These are phyloP conservation scores for Ceratocystis papillata DNA, from an alignment of 2,329 filamentous ascomycete species.

Conservation along the genomic window DNA sequence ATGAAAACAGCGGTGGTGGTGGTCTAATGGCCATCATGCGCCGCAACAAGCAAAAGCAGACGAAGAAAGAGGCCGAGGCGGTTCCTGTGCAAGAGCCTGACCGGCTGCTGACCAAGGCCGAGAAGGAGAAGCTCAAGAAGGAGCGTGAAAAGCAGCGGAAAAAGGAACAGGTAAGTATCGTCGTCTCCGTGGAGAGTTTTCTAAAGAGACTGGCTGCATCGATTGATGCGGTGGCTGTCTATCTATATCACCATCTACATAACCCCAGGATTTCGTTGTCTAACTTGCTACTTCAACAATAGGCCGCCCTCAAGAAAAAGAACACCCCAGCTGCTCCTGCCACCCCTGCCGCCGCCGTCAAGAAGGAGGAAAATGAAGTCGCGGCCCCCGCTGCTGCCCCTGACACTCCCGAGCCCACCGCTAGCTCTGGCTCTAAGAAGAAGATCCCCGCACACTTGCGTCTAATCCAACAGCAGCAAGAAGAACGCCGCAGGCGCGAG, in stretches of 20 bases:
- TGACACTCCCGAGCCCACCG: slow-evolving; percentile 31
- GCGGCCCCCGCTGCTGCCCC: slow-evolving; percentile 48
- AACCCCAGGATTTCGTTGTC: neutral
- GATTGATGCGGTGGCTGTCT: too few relatives aligned
- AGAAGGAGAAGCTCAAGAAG: slow-evolving; percentile 97
- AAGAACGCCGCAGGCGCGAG: slow-evolving; percentile 55
- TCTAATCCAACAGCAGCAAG: slow-evolving; percentile 70
- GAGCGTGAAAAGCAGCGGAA: slow-evolving; percentile 97
- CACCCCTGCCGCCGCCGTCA: slow-evolving; percentile 28
- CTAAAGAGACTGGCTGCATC: neutral
- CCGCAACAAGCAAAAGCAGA: slow-evolving; percentile 76
- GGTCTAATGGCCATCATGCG: slow-evolving; percentile 70
- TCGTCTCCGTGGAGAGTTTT: neutral
- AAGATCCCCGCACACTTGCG: slow-evolving; percentile 69
- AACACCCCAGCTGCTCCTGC: slow-evolving; percentile 16
- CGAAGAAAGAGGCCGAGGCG: slow-evolving; percentile 59
- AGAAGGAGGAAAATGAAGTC: slow-evolving; percentile 30
- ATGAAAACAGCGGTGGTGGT: slow-evolving; percentile 46
- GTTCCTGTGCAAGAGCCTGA: slow-evolving; percentile 60
- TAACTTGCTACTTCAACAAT: neutral
- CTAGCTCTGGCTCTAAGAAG: slow-evolving; percentile 52
- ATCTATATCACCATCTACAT: neutral
- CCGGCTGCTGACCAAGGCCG: slow-evolving; percentile 83
- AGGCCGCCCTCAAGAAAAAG: slow-evolving; percentile 69
- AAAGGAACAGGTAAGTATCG: slow-evolving; percentile 72